Base-by-base conservation (phyloP, 2,329 filamentous ascomycete species). In the Arthrobotrys musiformis region DNA sequence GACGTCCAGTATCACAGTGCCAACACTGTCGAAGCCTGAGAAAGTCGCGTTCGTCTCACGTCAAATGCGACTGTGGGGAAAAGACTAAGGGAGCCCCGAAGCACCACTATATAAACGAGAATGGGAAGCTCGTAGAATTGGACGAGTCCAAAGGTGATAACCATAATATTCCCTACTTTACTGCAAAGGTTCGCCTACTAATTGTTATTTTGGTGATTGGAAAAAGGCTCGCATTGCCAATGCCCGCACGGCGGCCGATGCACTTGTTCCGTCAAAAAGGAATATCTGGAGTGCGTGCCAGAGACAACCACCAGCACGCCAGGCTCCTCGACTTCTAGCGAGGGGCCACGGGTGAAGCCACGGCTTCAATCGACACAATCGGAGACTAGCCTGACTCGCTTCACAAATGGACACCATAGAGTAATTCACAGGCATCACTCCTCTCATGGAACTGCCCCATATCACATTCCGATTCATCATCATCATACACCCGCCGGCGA, bases 41-140 rank as follows among this genome's bases (percentile, higher is more conserved):
- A 86, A 98, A 98, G 88, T 94, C 93, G 84, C 93, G 95, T 82
- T 91, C 94, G 74, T 93, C 94, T 79, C 95, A 98, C 85, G 89
- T 95, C 82, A 97, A 95, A 85, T 99, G 95, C 86, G 94, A 98
- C 85, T 99, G 95, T 85, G 94, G 93, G 83, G 93, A 97, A 85
- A 97, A 97, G 88, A 90, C 90, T 79, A 86, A 85, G 81, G 79
- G 69, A 79, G 78, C 68, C 79, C 78, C 66, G 74, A 80, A 78
- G 19, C 69, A 68, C 42, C 70, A 74, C 67, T 78, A 76, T 44
- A 78, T 72, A 52, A 72, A 73, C 60, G 75, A 78, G 52, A 78
- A 78, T 37, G 74, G 67, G 62, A 72, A 74, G 30, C 61, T 73
- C 37, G 74, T 74, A 64, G 74, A 78, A 48, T 42, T 75, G 52